Base-by-base conservation (phyloP, 129 eudicot species). In the Centrapalus pauciflorus region DNA sequence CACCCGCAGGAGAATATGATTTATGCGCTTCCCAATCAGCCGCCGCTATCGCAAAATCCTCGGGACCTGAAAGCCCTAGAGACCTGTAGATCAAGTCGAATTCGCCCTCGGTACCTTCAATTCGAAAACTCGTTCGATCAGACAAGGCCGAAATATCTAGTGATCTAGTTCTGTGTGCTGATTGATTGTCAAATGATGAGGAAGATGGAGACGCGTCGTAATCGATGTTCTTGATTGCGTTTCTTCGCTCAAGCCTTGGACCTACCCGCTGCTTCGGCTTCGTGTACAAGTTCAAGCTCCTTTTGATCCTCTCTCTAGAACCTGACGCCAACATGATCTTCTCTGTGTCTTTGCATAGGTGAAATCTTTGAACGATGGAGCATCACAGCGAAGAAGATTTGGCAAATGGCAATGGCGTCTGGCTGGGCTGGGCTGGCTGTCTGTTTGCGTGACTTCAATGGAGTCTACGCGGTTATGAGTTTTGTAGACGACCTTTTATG, bases 41-140 rank as follows among this genome's bases (percentile, higher is more conserved):
- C 16, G 28, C 72, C 6, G 90, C 77, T 61, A 84, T 81, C n/a
- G 80, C 80, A 20, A 84, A 84, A 34, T 81, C 90, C 37, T 84
- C 90, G 3, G 79, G 83, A 0, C 85, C 90, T 7, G 85, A 83
- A 69, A 88, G 77, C 66, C 96, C 96, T 29, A 89, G 30, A 2
- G 79, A 63, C 21, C 4, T 61, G 38, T 64, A 73, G 58, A 81
- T 68, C 52, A 27, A 28, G 41, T 81, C 84, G 3, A 74, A 38
- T 38, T 84, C 81, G 12, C 90, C 90, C 5, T 70, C 82, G 20
- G 34, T 63, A 33, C 90, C 90, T 32, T 64, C 77, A 3, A 81
- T 51, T 14, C 86, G 62, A 17, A 84, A 80, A 61, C 86, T 84
- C 4, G 68, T 66, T 16, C 68, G 67, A 17, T 32, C 60, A 4